Base-by-base conservation (phyloP, 1,139 yeast species). In the Kurtzmaniella quercitrusa region DNA sequence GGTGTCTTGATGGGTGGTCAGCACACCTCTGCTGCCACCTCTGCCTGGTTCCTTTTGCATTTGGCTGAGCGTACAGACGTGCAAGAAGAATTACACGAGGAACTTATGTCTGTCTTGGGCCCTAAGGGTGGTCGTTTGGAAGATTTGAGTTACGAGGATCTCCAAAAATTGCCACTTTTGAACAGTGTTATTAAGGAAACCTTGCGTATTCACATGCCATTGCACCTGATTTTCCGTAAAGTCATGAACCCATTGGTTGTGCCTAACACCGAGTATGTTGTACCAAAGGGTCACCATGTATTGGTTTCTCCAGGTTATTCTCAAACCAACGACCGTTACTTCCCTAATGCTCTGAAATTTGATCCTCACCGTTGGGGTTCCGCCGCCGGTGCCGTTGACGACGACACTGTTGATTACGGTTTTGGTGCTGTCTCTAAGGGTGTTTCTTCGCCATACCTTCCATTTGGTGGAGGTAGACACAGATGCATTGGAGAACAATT, bases 1-100 rank as follows among this genome's bases (percentile, higher is more conserved):
- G 99, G 98, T 62, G 83, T 94, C 44, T 76, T 94, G 50, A 93
- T 93, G 99, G 99, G 98, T 55, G 99, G 98, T 48, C 99, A 93
- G 71, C 99, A 93, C 66, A 94, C 99, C 23, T 86, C 96, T 53
- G 95, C 98, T 39, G 79, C 98, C 21, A 93, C 98, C 20, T 87
- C 96, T 39, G 87, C 97, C 21, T 93, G 98, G 98, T 82, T 82
- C 57, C 73, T 93, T 60, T 76, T 93, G 52, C 98, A 93, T 61
- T 76, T 93, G 52, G 98, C 91, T 52, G 94, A 84, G 56, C 73
- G 79, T 52, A 95, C 95, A 36, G 84, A 87, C 36, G 67, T 91
- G 46, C 96, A 88, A 69, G 87, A 91, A 47, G 84, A 82, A 57
- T 65, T 93, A 44, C 84, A 76, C 60, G 64, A 79, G 48, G 98